Evolutionary conservation across 306 rosid genomes (phyloP).

Genomic region (Gastrolobium villosum): DNA sequence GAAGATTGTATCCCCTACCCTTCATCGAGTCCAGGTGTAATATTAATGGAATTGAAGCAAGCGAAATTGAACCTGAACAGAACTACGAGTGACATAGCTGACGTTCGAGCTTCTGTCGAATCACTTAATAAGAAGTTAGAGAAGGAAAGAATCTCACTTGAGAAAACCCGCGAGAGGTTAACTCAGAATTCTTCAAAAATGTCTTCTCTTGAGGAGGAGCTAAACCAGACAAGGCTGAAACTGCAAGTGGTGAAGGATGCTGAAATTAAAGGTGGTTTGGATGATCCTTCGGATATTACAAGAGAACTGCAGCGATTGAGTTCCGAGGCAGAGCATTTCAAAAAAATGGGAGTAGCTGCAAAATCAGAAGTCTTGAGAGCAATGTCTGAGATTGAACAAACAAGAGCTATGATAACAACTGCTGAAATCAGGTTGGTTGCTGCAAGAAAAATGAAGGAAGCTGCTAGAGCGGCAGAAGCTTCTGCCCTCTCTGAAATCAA

Average conservation of each 20-base stretch:
- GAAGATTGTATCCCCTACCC: slow-evolving; percentile 52
- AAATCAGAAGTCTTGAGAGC: slow-evolving; percentile 68
- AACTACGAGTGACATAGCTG: slow-evolving; percentile 84
- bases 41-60: slow-evolving; percentile 83
- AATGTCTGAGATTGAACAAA: slow-evolving; percentile 83
- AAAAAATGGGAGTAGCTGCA: slow-evolving; percentile 76
- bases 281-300: slow-evolving; percentile 64
- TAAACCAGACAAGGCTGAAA: slow-evolving; percentile 72
- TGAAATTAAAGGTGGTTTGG: slow-evolving; percentile 57
- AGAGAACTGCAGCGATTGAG: slow-evolving; percentile 75
- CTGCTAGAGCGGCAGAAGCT: slow-evolving; percentile 92
- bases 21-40: slow-evolving; percentile 64
- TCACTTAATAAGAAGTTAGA: slow-evolving; percentile 74
- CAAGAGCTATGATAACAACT: slow-evolving; percentile 74
- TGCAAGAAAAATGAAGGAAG: slow-evolving; percentile 93
- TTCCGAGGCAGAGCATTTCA: slow-evolving; percentile 80
- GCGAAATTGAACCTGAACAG: slow-evolving; percentile 82
- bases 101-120: slow-evolving; percentile 78
- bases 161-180: slow-evolving; percentile 81
- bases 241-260: slow-evolving; percentile 72
- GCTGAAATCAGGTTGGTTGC: slow-evolving; percentile 88
- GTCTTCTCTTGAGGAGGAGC: slow-evolving; percentile 82
- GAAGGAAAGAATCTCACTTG: slow-evolving; percentile 78
- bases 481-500: slow-evolving; percentile 80
- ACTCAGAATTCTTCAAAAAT: slow-evolving; percentile 73